Conservation (phyloP, 108 stramenopile genomes). For the Nitzschia inconspicua region DNA sequence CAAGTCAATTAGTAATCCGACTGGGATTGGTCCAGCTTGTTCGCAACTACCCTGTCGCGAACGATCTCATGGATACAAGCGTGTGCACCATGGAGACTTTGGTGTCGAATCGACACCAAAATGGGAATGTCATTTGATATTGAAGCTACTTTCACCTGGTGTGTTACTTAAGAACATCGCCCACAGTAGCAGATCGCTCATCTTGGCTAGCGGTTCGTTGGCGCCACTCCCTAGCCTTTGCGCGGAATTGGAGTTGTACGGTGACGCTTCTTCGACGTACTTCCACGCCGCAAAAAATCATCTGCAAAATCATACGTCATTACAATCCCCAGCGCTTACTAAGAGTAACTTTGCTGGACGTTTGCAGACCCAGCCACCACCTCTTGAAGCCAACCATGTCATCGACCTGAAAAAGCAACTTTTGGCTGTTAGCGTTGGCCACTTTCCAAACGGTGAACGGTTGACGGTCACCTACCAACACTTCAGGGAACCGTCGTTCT, state of each 20-base stretch:
- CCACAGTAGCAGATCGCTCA: slow-evolving; percentile 44
- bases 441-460: slow-evolving; percentile 64
- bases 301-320: too few species aligned
- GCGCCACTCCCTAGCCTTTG: slow-evolving; percentile 70
- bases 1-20: too few species aligned
- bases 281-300: too few species aligned
- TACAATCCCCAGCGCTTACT: too few species aligned
- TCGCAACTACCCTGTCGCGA: too few species aligned
- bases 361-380: slow-evolving; percentile 58
- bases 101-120: slow-evolving; percentile 57
- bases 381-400: slow-evolving; percentile 80
- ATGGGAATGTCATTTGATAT: slow-evolving; percentile 59
- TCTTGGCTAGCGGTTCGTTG: slow-evolving; percentile 72
- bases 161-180: slow-evolving; percentile 46
- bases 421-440: slow-evolving; percentile 54
- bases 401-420: slow-evolving; percentile 68
- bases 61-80: slow-evolving; percentile 29
- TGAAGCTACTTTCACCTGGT: slow-evolving; percentile 63
- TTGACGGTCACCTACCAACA: slow-evolving; percentile 49
- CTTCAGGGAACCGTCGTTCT: slow-evolving; percentile 43
- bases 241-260: slow-evolving; percentile 58
- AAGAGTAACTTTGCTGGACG: background rate
- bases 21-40: too few species aligned
- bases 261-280: background rate
- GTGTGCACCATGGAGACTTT: slow-evolving; percentile 51